These are phyloP conservation scores for Limonomyces culmigenus DNA, from an alignment of 1,284 basidiomycete genomes.

Conservation along the genomic window DNA sequence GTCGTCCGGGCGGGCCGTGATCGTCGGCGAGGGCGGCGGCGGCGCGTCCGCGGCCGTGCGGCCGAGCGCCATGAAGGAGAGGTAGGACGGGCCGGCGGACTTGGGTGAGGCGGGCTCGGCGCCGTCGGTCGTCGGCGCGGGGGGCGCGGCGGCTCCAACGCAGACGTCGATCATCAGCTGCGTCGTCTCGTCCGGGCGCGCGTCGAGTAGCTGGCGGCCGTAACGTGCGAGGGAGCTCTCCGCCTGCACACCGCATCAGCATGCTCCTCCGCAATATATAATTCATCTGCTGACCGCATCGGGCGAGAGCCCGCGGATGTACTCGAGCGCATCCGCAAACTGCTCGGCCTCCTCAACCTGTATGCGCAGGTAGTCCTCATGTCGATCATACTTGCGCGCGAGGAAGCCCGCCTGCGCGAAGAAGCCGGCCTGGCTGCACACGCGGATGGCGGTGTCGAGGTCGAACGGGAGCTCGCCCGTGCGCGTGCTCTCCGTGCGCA, in stretches of 20 bases:
- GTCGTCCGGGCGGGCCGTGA: conserved; percentile 13
- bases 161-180: conserved; percentile 86
- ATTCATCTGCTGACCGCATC: conserved; percentile 39
- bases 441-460: conserved; percentile 89
- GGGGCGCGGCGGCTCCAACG: conserved; percentile 44
- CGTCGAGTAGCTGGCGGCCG: conserved; percentile 68
- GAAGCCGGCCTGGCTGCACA: conserved; percentile 93
- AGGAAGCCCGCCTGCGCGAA: conserved; percentile 91
- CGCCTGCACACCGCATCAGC: too few species aligned
- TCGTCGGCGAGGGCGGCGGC: conserved; percentile 43
- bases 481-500: conserved; percentile 62
- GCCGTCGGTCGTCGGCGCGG: conserved; percentile 21
- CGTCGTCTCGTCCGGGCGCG: conserved; percentile 77
- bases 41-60: conserved; percentile 11
- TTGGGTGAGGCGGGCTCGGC: conserved; percentile 9
- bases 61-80: conserved; percentile 3
- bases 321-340: conserved; percentile 67
- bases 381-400: conserved; percentile 78
- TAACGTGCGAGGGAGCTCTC: conserved; percentile 75
- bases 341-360: conserved; percentile 88
- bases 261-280: conserved; percentile 2
- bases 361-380: conserved; percentile 88
- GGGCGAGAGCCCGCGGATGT: conserved; percentile 64
- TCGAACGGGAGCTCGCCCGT: conserved; percentile 76
- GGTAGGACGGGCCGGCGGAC: conserved; percentile 3